Percentiles rank a stretch among this genome's conserved stretches.
phyloP scores from a whole-genome alignment of 169 alveolate species.

The Cryptosporidium andersoni region DNA sequence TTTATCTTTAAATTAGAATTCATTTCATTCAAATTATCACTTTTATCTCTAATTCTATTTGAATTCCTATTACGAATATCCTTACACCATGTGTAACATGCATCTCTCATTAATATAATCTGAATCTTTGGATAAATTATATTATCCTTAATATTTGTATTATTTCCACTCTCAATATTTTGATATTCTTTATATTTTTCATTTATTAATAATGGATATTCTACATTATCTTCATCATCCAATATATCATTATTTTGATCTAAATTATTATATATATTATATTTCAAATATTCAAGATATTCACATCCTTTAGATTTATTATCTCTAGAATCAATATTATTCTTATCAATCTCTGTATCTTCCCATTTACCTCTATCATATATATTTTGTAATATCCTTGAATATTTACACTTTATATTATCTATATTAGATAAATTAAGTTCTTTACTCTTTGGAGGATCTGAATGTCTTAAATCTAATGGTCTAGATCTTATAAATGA shows the following conservation, averaged over 20 bases:
- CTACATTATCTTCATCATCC: background rate
- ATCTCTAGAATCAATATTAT: too few relatives aligned
- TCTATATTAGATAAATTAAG: too few relatives aligned
- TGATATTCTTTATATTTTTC: too few relatives aligned
- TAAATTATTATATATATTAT: too few relatives aligned
- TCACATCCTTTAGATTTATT: too few relatives aligned
- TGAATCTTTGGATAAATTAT: constrained; percentile 3
- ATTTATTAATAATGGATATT: too few relatives aligned
- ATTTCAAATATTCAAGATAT: too few relatives aligned
- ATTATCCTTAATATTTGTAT: background rate
- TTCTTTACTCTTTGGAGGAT: background rate
- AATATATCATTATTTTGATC: background rate
- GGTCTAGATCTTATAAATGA: constrained; percentile 66
- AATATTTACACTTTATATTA: too few relatives aligned
- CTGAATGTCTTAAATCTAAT: constrained; percentile 50
- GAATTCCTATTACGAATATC: background rate
- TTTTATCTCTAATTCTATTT: background rate
- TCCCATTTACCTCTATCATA: too few relatives aligned
- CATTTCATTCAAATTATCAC: background rate
- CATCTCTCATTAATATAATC: constrained; percentile 27
- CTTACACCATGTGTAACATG: constrained; percentile 45
- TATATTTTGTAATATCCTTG: too few relatives aligned
- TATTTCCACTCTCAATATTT: too few relatives aligned
- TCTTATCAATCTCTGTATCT: too few relatives aligned
- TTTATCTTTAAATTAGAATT: background rate